Conservation (phyloP, 2,329 filamentous ascomycete genomes). For the Biscogniauxia sp. region DNA sequence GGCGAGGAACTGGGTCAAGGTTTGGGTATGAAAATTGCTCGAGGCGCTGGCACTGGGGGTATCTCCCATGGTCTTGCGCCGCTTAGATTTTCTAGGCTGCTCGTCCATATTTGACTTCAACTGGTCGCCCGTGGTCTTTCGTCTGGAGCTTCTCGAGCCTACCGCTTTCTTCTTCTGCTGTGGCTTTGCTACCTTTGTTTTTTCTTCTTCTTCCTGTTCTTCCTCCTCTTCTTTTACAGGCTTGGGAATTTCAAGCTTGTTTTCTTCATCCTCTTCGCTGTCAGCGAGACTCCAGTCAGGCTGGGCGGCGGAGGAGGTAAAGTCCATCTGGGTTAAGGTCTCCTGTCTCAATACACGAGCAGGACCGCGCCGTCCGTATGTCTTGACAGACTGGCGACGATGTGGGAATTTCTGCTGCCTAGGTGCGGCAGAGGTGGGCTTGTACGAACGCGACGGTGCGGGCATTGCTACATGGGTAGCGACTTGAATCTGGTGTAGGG, state of each 20-base stretch:
- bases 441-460: conserved; percentile 26
- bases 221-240: background rate
- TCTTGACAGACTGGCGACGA: conserved; percentile 24
- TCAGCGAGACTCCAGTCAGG: conserved; percentile 16
- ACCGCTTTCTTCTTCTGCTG: conserved; percentile 14
- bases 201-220: conserved; percentile 12
- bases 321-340: conserved; percentile 32
- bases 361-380: conserved; percentile 24
- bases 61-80: conserved; percentile 33
- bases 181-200: conserved; percentile 3
- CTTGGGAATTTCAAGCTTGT: background rate
- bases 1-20: conserved; percentile 28
- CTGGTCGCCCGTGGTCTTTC: conserved; percentile 31
- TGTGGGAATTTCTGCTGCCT: conserved; percentile 26
- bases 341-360: conserved; percentile 20
- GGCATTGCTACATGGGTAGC: conserved; percentile 21
- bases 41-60: conserved; percentile 18
- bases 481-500: background rate
- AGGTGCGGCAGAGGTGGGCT: conserved; percentile 24
- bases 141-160: conserved; percentile 18
- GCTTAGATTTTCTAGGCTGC: conserved; percentile 24
- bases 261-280: conserved; percentile 17
- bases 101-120: conserved; percentile 16
- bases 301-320: conserved; percentile 22
- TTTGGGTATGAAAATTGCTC: conserved; percentile 34